Evolutionary conservation across 1,139 yeast genomes (phyloP).

Genomic region (Kodamaea sp.): DNA sequence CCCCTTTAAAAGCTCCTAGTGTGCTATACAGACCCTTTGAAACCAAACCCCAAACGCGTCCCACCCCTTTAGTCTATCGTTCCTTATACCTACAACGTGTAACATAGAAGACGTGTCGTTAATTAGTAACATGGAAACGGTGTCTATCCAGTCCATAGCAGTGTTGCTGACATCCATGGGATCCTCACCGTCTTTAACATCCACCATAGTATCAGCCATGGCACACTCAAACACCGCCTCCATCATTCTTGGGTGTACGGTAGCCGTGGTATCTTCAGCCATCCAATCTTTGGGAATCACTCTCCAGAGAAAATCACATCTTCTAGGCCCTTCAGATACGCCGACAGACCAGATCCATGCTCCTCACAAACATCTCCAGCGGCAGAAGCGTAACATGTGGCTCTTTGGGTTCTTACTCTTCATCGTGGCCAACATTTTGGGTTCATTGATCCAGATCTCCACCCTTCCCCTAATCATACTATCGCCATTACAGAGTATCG

Average conservation of each 20-base stretch:
- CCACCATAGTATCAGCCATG: not conserved
- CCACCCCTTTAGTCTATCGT: too few relatives aligned
- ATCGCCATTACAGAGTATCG: conserved; percentile 84
- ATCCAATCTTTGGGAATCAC: conserved; percentile 83
- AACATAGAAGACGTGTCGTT: too few relatives aligned
- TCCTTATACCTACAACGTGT: too few relatives aligned
- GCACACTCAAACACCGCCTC: conserved; percentile 12
- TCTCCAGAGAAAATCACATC: conserved; percentile 78
- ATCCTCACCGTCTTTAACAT: too few relatives aligned
- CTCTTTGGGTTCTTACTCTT: conserved; percentile 71
- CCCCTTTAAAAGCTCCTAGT: too few relatives aligned
- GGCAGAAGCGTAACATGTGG: conserved; percentile 68
- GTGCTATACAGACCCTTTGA: too few relatives aligned
- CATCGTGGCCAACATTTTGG: conserved; percentile 72
- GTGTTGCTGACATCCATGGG: too few relatives aligned
- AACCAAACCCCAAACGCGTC: too few relatives aligned
- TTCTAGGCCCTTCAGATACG: conserved; percentile 24
- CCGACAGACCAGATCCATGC: conserved; percentile 7
- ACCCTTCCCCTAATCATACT: conserved; percentile 79
- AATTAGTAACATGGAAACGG: too few relatives aligned
- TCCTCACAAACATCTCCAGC: conserved; percentile 29
- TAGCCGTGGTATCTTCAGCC: conserved; percentile 78
- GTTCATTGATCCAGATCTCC: conserved; percentile 81
- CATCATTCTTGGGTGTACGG: conserved; percentile 62
- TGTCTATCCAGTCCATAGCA: too few relatives aligned